Base-by-base conservation (phyloP, 495 filamentous ascomycete genomes). In the Penicillium pulvis region DNA sequence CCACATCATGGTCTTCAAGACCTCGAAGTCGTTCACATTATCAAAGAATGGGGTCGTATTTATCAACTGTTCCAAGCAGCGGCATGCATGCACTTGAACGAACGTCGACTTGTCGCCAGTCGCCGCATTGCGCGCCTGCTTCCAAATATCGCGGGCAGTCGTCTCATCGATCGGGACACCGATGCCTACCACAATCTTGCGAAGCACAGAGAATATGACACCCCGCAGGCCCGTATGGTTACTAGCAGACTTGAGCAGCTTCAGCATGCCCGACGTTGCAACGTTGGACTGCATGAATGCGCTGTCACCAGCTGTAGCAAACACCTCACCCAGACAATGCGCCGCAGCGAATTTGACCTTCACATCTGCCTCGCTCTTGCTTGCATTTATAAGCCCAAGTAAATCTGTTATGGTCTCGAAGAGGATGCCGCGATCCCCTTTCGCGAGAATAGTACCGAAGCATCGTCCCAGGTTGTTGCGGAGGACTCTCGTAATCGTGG, bases 331-430 rank as follows among this genome's bases (percentile, higher is more conserved):
- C 58, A 99, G 64, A 69, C 92, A 97, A 66, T 89, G 83, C 35
- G 89, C 90, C 14, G 93, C 93, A 3, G 93, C 93, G 83, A 96
- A 92, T 70, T 90, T 92, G 19, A 79, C 80, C 64, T 79, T 81
- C 4, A 88, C 47, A 53, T 97, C 94, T 53, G 83, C 88, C 67
- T 97, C 93, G 26, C 79, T 79, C 71, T 97, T 99, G 19, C 90
- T 85, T 23, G 82, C 81, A 66, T 87, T 87, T 43, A 95, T 67
- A 43, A 97, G 85, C 16, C 75, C 84, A 3, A 92, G 79, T 3
- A 99, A 75, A 61, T 97, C 93, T 58, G 93, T 96, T 62, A 97
- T 87, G 7, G 92, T 91, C 69, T 99, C 94, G 70, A 93, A 98
- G 2, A 99, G 81, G 50, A 93, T 77, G 68, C 94, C 97, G 55